A percentile compares a stretch with the other conserved stretches of the same genome.
These are phyloP conservation scores for Acacia melanoxylon DNA, from an alignment of 306 rosid species.

Conservation along the genomic window DNA sequence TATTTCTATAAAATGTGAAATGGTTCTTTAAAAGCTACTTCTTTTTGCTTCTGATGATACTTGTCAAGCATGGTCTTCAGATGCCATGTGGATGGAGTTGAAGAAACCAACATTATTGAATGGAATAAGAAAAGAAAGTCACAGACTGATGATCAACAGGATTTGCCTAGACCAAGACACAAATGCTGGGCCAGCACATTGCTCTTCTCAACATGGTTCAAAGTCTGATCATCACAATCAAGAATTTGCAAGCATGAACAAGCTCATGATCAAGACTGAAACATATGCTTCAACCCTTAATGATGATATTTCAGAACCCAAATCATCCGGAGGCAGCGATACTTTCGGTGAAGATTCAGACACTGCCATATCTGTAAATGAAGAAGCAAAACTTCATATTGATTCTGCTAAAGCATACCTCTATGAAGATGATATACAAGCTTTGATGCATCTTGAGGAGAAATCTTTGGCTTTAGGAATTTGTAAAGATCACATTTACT, in stretches of 20 bases:
- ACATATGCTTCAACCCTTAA: too few species aligned
- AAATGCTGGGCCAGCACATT: slow-evolving; percentile 41
- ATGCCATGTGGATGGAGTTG: slow-evolving; percentile 22
- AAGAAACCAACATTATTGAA: background rate
- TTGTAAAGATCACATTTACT: slow-evolving; percentile 22
- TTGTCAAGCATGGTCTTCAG: slow-evolving; percentile 33
- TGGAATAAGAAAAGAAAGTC: slow-evolving; percentile 67
- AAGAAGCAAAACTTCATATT: too few species aligned
- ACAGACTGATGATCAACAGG: slow-evolving; percentile 49
- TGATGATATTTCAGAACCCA: too few species aligned
- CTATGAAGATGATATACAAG: too few species aligned
- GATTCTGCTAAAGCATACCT: too few species aligned
- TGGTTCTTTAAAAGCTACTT: background rate
- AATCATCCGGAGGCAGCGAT: too few species aligned
- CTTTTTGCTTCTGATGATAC: background rate
- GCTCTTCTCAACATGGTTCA: slow-evolving; percentile 31
- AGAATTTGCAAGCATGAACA: slow-evolving; percentile 23
- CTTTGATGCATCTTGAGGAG: too few species aligned
- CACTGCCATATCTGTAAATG: too few species aligned
- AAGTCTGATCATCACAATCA: slow-evolving; percentile 24
- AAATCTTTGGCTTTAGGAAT: too few species aligned
- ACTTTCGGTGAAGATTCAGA: too few species aligned
- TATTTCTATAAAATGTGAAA: background rate
- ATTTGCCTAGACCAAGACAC: slow-evolving; percentile 58
- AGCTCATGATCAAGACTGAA: slow-evolving; percentile 12